Evolutionary conservation across 768 basidiomycete genomes (phyloP).

Genomic region (Hypholoma fasciculare): DNA sequence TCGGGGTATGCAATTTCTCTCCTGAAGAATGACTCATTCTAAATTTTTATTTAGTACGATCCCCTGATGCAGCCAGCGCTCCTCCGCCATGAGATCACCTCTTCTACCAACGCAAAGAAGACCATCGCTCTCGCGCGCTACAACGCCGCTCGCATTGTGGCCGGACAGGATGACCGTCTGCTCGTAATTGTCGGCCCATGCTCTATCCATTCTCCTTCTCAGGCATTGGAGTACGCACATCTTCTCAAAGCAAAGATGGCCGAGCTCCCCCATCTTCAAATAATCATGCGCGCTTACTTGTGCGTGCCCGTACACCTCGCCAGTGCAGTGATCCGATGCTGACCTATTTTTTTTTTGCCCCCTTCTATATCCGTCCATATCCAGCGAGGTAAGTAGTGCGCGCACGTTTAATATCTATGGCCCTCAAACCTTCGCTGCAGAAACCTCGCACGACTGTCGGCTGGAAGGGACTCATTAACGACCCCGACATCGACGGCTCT

Average conservation of each 20-base stretch:
- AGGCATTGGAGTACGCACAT: slow-evolving; percentile 83
- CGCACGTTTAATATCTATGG: not conserved
- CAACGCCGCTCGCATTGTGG: slow-evolving; percentile 74
- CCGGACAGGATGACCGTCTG: slow-evolving; percentile 82
- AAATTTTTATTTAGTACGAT: slow-evolving; percentile 65
- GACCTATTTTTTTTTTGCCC: slow-evolving; percentile 1
- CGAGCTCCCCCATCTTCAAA: slow-evolving; percentile 73
- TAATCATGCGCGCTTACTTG: slow-evolving; percentile 98
- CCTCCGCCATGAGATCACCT: slow-evolving; percentile 82
- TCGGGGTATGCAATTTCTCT: slow-evolving; percentile 55
- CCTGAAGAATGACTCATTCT: not conserved
- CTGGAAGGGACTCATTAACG: slow-evolving; percentile 95
- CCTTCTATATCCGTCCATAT: not conserved
- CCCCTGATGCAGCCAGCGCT: slow-evolving; percentile 94
- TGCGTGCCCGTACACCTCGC: slow-evolving; percentile 40
- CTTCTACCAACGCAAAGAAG: slow-evolving; percentile 60
- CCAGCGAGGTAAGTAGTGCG: slow-evolving; percentile 32
- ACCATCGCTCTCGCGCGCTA: slow-evolving; percentile 83
- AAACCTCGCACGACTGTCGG: slow-evolving; percentile 98
- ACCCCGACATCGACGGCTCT: slow-evolving; percentile 93
- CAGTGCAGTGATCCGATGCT: slow-evolving; percentile 6
- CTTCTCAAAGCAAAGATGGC: slow-evolving; percentile 67
- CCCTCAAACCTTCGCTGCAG: slow-evolving; percentile 33
- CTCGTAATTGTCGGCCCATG: slow-evolving; percentile 95
- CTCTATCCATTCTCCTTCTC: slow-evolving; percentile 87